Conservation (phyloP, 2,329 filamentous ascomycete genomes). For the Xylaria sp. region DNA sequence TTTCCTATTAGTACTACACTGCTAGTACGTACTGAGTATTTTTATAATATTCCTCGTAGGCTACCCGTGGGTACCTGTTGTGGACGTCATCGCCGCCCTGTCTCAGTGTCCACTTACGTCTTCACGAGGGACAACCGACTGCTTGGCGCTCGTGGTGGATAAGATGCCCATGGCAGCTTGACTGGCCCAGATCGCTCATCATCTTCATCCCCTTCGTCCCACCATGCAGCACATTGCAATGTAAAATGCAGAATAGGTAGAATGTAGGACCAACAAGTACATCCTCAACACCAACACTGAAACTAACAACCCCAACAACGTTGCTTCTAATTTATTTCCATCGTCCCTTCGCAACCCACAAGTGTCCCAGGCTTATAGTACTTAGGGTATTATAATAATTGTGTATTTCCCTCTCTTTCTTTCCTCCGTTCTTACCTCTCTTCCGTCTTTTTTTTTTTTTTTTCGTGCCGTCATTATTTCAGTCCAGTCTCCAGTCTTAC, state of each 20-base stretch:
- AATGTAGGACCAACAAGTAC: constrained; percentile 1
- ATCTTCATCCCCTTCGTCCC: not conserved
- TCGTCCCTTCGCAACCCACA: constrained; percentile 18
- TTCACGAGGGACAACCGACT: constrained; percentile 23
- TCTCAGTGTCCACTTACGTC: constrained; percentile 19
- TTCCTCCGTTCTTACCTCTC: not conserved
- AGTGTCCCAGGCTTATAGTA: not conserved
- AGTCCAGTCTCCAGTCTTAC: constrained; percentile 1
- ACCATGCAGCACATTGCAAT: not conserved
- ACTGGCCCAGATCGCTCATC: constrained; percentile 9
- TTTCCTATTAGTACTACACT: no score
- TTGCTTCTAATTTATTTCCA: constrained; percentile 4
- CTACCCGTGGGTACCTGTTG: not conserved
- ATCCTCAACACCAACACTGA: not conserved
- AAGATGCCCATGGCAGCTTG: constrained; percentile 14
- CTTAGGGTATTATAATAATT: constrained; percentile 3
- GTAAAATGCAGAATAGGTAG: not conserved
- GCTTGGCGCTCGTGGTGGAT: constrained; percentile 18
- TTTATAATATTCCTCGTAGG: constrained; percentile 6
- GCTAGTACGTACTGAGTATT: not conserved
- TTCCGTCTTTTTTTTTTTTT: not conserved
- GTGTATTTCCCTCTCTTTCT: not conserved
- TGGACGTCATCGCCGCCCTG: constrained; percentile 30
- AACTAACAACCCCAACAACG: not conserved
- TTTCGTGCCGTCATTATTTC: not conserved